A percentile compares a stretch with the other conserved stretches of the same genome.
These are phyloP conservation scores for Metarhizium brunneum DNA, from an alignment of 2,329 filamentous ascomycete genomes.

Conservation along the genomic window DNA sequence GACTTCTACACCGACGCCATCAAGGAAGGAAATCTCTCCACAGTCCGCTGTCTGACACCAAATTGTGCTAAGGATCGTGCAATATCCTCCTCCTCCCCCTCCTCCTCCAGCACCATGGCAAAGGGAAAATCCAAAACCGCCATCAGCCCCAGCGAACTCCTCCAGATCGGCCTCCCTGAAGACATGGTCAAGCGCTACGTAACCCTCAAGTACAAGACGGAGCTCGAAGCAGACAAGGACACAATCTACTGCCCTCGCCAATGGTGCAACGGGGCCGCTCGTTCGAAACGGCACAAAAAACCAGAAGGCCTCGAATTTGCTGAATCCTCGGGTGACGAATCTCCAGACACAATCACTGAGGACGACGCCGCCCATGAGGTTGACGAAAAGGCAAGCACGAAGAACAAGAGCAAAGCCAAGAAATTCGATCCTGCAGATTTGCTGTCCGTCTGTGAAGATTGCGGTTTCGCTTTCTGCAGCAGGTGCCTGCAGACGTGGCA, in stretches of 20 bases:
- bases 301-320: conserved; percentile 55
- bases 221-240: conserved; percentile 82
- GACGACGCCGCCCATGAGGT: conserved; percentile 24
- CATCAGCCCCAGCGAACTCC: conserved; percentile 73
- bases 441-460: conserved; percentile 80
- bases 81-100: conserved; percentile 11
- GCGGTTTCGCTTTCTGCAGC: conserved; percentile 77
- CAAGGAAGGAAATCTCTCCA: conserved; percentile 68
- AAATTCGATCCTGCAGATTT: conserved; percentile 48
- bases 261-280: conserved; percentile 87
- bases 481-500: conserved; percentile 75
- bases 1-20: conserved; percentile 90
- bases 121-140: conserved; percentile 51
- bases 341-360: conserved; percentile 40
- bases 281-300: conserved; percentile 64
- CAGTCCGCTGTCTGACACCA: conserved; percentile 71
- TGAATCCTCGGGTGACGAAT: conserved; percentile 42
- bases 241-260: conserved; percentile 87
- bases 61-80: conserved; percentile 61
- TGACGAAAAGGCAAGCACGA: conserved; percentile 6
- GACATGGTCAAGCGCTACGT: conserved; percentile 79
- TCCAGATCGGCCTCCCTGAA: conserved; percentile 63
- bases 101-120: background rate
- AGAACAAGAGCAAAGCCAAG: conserved; percentile 12
- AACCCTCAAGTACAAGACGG: conserved; percentile 82